Evolutionary conservation across 257 asterid genomes (phyloP), one percentile per base, ranked within the genome.

Genomic region (Fraxinus excelsior): DNA sequence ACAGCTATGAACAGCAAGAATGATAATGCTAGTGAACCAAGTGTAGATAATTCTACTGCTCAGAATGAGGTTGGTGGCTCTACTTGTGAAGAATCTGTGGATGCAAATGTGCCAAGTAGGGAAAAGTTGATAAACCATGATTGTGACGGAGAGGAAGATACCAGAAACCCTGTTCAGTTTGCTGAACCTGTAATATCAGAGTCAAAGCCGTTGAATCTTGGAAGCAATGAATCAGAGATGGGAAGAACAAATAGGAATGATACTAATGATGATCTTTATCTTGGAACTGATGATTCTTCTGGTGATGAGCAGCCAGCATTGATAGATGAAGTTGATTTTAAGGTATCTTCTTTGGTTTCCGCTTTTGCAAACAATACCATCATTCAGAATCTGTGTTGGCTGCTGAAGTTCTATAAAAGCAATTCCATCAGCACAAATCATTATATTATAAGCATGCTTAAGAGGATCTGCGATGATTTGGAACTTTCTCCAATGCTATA

Each of bases 401-500:
- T 96, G 86, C 91, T 96, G 73, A 90, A 87, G 86, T 90, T 85
- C 76, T 96, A 93, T 80, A 91, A 88, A 85, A 88, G 88, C 87
- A 96, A 96, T 88, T 91, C 97, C 53, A 76, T 78, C 78, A 79
- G 79, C 64, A 91, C 97, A 26, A 96, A 96, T 81, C 95, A 93
- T 83, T 86, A 86, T 87, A 87, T 91, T 76, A 38, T 93, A 82
- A 77, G 78, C 85, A 81, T 90, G 83, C 89, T 93, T 64, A 87
- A 85, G 71, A 89, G 95, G 79, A 82, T 96, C 82, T 89, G 97
- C 70, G 97, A 96, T 70, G 97, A 96, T 81, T 78, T 96, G 84
- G 99, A 90, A 65, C 97, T 93, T 44, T 84, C 96, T 82, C 98
- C 99, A 71, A 88, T 93, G 98, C 87, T 96, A 58, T 96, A 93